Percentiles rank a stretch among this genome's conserved stretches.
phyloP scores from a whole-genome alignment of 352 stramenopile genomes.

The Globisporangium nunn region DNA sequence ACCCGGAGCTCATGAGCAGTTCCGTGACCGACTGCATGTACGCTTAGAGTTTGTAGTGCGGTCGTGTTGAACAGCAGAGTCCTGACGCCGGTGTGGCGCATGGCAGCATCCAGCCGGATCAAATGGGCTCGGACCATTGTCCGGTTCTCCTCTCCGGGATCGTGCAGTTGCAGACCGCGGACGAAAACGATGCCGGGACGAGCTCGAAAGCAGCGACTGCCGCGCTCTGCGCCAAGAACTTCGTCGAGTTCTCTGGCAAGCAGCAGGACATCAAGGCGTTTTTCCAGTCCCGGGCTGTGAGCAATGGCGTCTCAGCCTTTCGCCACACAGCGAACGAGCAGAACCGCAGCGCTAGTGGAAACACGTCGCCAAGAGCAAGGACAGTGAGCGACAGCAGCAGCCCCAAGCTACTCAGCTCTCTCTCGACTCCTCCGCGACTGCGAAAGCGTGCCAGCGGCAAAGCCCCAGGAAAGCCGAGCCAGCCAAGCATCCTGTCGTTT shows the following conservation, averaged over 20 bases:
- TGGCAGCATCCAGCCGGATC: slow-evolving; percentile 41
- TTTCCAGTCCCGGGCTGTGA: slow-evolving; percentile 4
- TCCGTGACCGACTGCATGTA: slow-evolving; percentile 55
- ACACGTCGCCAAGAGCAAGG: not conserved
- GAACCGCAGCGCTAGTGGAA: too few relatives aligned
- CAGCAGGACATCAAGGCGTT: slow-evolving; percentile 64
- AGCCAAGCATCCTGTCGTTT: slow-evolving; percentile 44
- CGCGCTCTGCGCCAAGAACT: slow-evolving; percentile 62
- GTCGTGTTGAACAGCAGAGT: not conserved
- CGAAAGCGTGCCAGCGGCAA: not conserved
- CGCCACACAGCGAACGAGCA: not conserved
- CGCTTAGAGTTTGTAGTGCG: not conserved
- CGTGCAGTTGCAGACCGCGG: slow-evolving; percentile 22
- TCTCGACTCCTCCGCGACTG: not conserved
- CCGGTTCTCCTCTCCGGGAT: slow-evolving; percentile 46
- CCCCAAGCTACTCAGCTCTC: not conserved
- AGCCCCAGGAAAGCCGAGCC: slow-evolving; percentile 6
- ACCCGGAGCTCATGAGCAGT: slow-evolving; percentile 35
- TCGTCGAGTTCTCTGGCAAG: slow-evolving; percentile 65
- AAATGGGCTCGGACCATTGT: slow-evolving; percentile 73
- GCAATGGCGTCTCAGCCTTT: not conserved
- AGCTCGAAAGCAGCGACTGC: slow-evolving; percentile 27
- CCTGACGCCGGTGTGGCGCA: not conserved
- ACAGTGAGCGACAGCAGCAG: not conserved
- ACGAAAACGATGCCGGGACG: not conserved